Conservation (phyloP, 164 flowering plant genomes). For the Vitis labrusca region DNA sequence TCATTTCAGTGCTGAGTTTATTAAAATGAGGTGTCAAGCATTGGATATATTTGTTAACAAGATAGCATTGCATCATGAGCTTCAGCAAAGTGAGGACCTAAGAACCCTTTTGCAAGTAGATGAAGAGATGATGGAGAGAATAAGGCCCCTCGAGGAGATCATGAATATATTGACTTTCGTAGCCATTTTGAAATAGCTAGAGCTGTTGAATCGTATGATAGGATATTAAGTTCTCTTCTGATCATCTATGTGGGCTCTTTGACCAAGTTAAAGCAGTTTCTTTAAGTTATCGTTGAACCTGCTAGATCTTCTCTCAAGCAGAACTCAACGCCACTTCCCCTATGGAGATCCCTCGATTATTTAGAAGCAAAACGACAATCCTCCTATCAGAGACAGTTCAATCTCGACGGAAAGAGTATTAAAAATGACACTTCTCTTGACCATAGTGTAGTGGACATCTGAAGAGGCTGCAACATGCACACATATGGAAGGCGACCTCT, state of each 20-base stretch:
- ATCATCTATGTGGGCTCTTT: slow-evolving; percentile 73
- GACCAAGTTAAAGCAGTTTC: slow-evolving; percentile 61
- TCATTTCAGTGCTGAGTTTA: slow-evolving; percentile 97
- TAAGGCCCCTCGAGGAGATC: slow-evolving; percentile 49
- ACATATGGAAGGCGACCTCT: too few relatives aligned
- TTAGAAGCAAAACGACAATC: too few relatives aligned
- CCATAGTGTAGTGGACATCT: too few relatives aligned
- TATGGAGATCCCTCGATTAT: too few relatives aligned
- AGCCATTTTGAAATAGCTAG: slow-evolving; percentile 26
- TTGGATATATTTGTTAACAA: slow-evolving; percentile 85
- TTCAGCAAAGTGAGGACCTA: slow-evolving; percentile 90
- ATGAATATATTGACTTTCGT: slow-evolving; percentile 92
- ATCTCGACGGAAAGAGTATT: too few relatives aligned
- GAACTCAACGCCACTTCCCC: too few relatives aligned
- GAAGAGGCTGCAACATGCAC: too few relatives aligned
- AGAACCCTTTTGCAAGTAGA: slow-evolving; percentile 85
- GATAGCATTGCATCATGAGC: slow-evolving; percentile 82
- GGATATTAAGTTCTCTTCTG: slow-evolving; percentile 68
- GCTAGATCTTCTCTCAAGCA: slow-evolving; percentile 21
- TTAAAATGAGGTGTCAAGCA: slow-evolving; percentile 94
- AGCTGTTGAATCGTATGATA: slow-evolving; percentile 74
- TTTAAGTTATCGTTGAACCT: slow-evolving; percentile 73
- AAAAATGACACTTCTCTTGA: too few relatives aligned
- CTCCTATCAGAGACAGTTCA: too few relatives aligned
- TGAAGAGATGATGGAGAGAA: slow-evolving; percentile 60